Evolutionary conservation across 352 stramenopile species (phyloP).

Genomic region (Phytophthora kernoviae): DNA sequence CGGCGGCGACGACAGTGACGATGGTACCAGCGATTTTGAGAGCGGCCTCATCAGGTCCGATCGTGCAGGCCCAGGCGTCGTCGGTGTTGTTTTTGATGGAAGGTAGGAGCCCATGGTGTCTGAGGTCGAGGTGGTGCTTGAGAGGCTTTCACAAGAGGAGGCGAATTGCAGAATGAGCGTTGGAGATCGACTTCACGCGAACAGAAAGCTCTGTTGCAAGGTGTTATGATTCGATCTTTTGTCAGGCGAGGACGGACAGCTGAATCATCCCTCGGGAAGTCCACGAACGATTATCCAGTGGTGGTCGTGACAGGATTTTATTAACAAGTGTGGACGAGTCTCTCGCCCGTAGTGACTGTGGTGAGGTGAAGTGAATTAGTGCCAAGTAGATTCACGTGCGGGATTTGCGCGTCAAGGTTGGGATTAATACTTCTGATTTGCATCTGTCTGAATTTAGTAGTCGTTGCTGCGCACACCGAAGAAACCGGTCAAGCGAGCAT

Average conservation of each 20-base stretch:
- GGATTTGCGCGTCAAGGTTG: no score
- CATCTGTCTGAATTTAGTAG: no score
- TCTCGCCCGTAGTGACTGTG: neutral
- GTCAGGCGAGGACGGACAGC: no score
- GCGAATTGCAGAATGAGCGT: conserved; percentile 21
- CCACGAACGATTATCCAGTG: no score
- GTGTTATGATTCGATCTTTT: no score
- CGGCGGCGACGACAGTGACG: conserved; percentile 12
- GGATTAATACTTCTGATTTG: no score
- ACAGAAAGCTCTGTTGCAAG: no score
- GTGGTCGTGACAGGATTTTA: neutral
- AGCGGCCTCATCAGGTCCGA: conserved; percentile 43
- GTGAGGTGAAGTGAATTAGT: conserved; percentile 19
- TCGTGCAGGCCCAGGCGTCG: conserved; percentile 43
- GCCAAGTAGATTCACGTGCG: neutral
- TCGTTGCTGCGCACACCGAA: no score
- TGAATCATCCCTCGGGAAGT: no score
- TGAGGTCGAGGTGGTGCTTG: neutral
- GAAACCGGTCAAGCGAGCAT: no score
- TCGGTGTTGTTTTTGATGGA: conserved; percentile 54
- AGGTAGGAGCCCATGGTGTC: conserved; percentile 47
- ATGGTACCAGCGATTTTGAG: conserved; percentile 40
- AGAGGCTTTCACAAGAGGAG: neutral
- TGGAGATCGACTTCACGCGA: neutral
- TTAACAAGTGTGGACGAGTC: conserved; percentile 14